Conservation (phyloP, 192 early-diverging fungal genomes). For the Piromyces finnis region DNA sequence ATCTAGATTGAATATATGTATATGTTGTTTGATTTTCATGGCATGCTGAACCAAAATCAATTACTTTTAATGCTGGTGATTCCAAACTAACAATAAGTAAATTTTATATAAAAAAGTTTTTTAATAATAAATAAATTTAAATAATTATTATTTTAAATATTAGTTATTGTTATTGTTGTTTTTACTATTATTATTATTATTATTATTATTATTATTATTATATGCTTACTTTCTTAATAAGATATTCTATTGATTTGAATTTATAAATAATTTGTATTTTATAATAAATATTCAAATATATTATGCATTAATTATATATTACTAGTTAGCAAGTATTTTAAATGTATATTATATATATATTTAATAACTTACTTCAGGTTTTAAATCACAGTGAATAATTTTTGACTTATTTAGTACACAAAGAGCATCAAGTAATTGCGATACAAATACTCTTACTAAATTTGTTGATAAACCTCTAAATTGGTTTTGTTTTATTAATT, state of each 20-base stretch:
- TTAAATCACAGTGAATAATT: conserved; percentile 96
- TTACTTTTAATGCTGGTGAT: conserved; percentile 87
- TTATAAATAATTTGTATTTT: not conserved
- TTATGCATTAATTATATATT: too few species aligned
- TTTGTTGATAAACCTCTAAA: conserved; percentile 88
- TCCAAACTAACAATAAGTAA: too few species aligned
- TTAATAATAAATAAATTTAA: too few species aligned
- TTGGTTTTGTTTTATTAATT: conserved; percentile 93
- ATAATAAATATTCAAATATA: too few species aligned
- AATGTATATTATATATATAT: too few species aligned
- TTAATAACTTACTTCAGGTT: conserved; percentile 77
- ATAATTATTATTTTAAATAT: too few species aligned
- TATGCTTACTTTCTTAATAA: conserved; percentile 60
- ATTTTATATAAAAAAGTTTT: too few species aligned
- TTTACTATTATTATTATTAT: too few species aligned
- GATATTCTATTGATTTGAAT: conserved; percentile 38
- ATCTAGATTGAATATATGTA: conserved; percentile 96
- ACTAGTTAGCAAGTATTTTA: too few species aligned
- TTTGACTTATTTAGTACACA: conserved; percentile 67
- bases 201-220: not conserved
- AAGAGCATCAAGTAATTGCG: conserved; percentile 85
- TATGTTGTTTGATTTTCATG: conserved; percentile 87
- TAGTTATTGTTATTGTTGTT: too few species aligned
- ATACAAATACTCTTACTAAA: conserved; percentile 77
- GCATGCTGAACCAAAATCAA: conserved; percentile 97